Percentiles rank a stretch among this genome's conserved stretches.
Conservation (phyloP, 2,329 filamentous ascomycete species). For the Xylaria sp. region DNA sequence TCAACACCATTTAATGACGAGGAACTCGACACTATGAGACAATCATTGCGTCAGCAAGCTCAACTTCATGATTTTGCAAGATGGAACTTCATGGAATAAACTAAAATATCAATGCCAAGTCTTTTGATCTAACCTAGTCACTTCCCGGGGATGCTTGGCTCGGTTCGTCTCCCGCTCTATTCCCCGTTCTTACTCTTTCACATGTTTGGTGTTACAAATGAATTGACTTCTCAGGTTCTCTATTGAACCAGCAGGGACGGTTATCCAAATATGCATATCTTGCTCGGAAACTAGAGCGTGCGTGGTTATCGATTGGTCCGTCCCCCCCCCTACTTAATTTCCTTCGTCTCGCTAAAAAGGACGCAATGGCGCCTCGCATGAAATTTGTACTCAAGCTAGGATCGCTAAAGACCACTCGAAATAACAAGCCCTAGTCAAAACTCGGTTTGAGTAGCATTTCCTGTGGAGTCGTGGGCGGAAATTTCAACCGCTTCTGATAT, state of each 20-base stretch:
- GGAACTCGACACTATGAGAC: constrained; percentile 1
- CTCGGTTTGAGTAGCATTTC: constrained; percentile 25
- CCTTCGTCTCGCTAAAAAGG: constrained; percentile 11
- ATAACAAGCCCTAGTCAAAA: constrained; percentile 25
- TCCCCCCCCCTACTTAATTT: constrained; percentile 3
- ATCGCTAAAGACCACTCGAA: constrained; percentile 10
- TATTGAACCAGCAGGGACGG: not conserved
- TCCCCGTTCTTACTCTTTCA: not conserved
- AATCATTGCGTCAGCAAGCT: constrained; percentile 15
- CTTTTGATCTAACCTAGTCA: not conserved
- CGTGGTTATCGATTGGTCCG: constrained; percentile 22
- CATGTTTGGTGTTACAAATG: not conserved
- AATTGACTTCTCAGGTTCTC: not conserved
- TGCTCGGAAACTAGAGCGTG: not conserved
- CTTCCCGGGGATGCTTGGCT: not conserved
- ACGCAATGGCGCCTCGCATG: constrained; percentile 22
- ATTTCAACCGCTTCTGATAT: constrained; percentile 21
- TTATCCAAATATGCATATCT: not conserved
- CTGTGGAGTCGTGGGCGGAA: constrained; percentile 26
- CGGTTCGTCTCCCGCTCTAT: not conserved
- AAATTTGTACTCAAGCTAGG: constrained; percentile 13
- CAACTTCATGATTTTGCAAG: constrained; percentile 6
- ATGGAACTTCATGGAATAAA: constrained; percentile 18
- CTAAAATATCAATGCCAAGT: constrained; percentile 13
- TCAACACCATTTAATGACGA: not conserved